Evolutionary conservation across 768 basidiomycete species (phyloP).

Genomic region (Rhodosporidiobolus odoratus): DNA sequence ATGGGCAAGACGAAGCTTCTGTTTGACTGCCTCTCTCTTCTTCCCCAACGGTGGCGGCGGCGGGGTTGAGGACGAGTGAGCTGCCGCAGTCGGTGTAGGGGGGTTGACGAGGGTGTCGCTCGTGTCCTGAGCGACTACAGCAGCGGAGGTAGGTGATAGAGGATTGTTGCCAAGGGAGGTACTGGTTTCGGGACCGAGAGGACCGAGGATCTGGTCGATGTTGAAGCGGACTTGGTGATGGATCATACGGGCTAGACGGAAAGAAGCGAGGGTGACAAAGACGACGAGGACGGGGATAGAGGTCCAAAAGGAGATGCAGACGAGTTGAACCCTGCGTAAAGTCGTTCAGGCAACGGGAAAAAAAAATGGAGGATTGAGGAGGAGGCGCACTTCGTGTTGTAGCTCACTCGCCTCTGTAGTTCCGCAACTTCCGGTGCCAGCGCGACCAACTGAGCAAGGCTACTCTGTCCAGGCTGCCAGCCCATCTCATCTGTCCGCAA

Average conservation of each 20-base stretch:
- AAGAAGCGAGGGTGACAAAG: neutral
- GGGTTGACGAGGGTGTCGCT: no score
- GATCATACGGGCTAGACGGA: neutral
- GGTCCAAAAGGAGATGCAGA: neutral
- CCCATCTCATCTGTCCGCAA: neutral
- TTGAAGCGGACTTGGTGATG: constrained; percentile 1
- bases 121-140: no score
- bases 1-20: constrained; percentile 6
- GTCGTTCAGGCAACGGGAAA: neutral
- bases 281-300: neutral
- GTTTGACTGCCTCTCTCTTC: neutral
- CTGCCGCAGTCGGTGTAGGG: no score
- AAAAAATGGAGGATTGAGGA: neutral
- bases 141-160: neutral
- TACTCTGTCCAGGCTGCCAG: neutral
- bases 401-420: neutral
- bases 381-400: neutral
- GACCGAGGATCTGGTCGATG: constrained; percentile 13
- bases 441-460: neutral
- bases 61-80: no score
- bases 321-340: neutral
- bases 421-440: neutral
- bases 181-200: neutral
- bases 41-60: neutral
- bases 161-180: neutral